Evolutionary conservation across 2,329 filamentous ascomycete species (phyloP).

Genomic region (Calonectria hongkongensis): DNA sequence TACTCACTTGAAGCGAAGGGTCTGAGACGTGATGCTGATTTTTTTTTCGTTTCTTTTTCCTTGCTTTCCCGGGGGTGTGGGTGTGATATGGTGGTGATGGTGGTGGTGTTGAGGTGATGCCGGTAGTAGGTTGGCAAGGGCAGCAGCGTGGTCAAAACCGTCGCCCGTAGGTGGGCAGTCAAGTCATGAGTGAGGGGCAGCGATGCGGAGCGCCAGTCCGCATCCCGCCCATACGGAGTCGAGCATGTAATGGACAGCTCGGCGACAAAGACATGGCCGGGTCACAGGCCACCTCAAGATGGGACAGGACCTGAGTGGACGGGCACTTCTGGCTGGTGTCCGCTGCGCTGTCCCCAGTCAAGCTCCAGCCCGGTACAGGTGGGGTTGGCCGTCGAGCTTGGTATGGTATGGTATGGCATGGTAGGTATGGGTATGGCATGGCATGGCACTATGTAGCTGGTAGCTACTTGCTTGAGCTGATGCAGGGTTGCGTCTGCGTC

Average conservation of each 20-base stretch:
- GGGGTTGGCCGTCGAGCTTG: constrained; percentile 34
- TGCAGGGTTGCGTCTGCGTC: constrained; percentile 36
- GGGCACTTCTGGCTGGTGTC: constrained; percentile 12
- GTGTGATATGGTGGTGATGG: constrained; percentile 34
- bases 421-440: not conserved
- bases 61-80: constrained; percentile 27
- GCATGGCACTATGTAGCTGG: constrained; percentile 9
- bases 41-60: constrained; percentile 18
- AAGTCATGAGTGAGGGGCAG: constrained; percentile 55
- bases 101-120: constrained; percentile 40
- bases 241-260: constrained; percentile 24
- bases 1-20: constrained; percentile 13
- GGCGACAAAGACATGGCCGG: constrained; percentile 39
- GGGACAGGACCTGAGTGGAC: not conserved
- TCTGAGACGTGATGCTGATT: constrained; percentile 12
- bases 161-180: constrained; percentile 51
- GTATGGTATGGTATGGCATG: not conserved
- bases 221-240: constrained; percentile 21
- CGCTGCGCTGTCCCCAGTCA: constrained; percentile 22
- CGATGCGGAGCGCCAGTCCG: constrained; percentile 34
- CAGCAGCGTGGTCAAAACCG: constrained; percentile 49
- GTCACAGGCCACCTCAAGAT: constrained; percentile 16
- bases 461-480: constrained; percentile 26
- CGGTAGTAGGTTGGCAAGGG: constrained; percentile 28
- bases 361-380: constrained; percentile 32